phyloP scores from a whole-genome alignment of 768 basidiomycete species.

The Phanerodontia chrysosporium region DNA sequence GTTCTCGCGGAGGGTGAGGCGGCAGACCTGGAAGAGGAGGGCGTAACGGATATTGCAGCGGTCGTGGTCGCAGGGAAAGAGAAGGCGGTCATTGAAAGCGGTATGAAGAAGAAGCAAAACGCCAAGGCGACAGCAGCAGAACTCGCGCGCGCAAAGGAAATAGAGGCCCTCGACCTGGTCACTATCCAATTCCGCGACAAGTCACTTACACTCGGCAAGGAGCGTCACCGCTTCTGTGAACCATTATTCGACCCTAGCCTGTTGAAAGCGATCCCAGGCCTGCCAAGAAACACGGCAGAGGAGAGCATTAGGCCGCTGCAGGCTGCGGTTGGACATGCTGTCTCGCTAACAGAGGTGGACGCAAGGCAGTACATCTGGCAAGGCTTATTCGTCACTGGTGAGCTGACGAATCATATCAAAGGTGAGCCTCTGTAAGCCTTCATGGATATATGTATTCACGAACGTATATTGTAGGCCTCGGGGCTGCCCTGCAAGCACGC shows the following conservation, averaged over 20 bases:
- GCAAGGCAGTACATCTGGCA: slow-evolving; percentile 72
- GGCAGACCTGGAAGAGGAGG: slow-evolving; percentile 69
- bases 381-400: slow-evolving; percentile 78
- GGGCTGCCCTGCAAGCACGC: slow-evolving; percentile 62
- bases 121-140: slow-evolving; percentile 75
- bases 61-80: slow-evolving; percentile 89
- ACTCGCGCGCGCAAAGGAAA: slow-evolving; percentile 75
- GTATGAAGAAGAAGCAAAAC: slow-evolving; percentile 71
- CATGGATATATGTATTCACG: not conserved
- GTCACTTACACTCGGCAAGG: slow-evolving; percentile 76
- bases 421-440: slow-evolving; percentile 52
- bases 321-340: slow-evolving; percentile 61
- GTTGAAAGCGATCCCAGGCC: slow-evolving; percentile 30
- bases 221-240: slow-evolving; percentile 88
- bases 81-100: slow-evolving; percentile 81
- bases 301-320: slow-evolving; percentile 42
- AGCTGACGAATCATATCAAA: slow-evolving; percentile 66
- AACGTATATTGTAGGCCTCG: slow-evolving; percentile 25
- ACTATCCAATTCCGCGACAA: slow-evolving; percentile 68
- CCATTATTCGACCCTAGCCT: slow-evolving; percentile 77
- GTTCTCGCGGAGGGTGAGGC: slow-evolving; percentile 75
- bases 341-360: slow-evolving; percentile 57
- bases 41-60: slow-evolving; percentile 86
- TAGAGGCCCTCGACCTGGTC: slow-evolving; percentile 80
- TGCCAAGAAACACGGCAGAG: slow-evolving; percentile 7